Base-by-base conservation (phyloP, 306 rosid species). In the Dryas alaskensis region DNA sequence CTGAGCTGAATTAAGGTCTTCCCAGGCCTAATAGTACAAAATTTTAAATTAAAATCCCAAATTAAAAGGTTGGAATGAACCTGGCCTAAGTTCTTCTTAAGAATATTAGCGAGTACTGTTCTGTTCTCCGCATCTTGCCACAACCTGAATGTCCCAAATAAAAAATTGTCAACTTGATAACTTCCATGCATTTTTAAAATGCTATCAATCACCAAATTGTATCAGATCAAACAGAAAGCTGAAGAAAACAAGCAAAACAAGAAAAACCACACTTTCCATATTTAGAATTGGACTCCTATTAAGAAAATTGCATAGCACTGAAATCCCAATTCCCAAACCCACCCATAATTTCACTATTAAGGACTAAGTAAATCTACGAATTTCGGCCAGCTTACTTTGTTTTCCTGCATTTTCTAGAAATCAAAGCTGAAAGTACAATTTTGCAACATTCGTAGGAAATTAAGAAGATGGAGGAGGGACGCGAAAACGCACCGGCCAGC, bases 111-210 rank as follows among this genome's bases (percentile, higher is more conserved):
- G 31, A 94, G 96, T 74, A 94, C 53, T 50, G 77, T 90, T 43
- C 98, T 86, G 76, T 87, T 92, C 77, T 92, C 99, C 14, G 99
- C 97, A 73, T 94, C 99, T 75, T 94, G 99, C 99, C 99, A 92
- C 81, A 94, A 83, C 89, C 99, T 94, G 84, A 77, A 79, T 25
- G 57, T 52, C 55, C 68, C 80, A 44, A 27, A 72, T 16, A 65
- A 12, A 48, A 63, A 2, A 17, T 72, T 9, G 12, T 25, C 53
- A 45, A 16, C 76, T 58, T 6, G 45, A 27, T 59, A 39, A 72
- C 13, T 13, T 27, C 22, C 67, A 46, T 27, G 45, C 43, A 72
- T 2, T 69, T 3, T 69, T 13, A 16, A 49, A n/a, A 14, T 16
- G 44, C n/a, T 8, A 47, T n/a, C 17, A n/a, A 71, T 12, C 67